Evolutionary conservation across 2,329 filamentous ascomycete genomes (phyloP), one percentile per base, ranked within the genome.

Genomic region (Stachybotrys chlorohalonatus): DNA sequence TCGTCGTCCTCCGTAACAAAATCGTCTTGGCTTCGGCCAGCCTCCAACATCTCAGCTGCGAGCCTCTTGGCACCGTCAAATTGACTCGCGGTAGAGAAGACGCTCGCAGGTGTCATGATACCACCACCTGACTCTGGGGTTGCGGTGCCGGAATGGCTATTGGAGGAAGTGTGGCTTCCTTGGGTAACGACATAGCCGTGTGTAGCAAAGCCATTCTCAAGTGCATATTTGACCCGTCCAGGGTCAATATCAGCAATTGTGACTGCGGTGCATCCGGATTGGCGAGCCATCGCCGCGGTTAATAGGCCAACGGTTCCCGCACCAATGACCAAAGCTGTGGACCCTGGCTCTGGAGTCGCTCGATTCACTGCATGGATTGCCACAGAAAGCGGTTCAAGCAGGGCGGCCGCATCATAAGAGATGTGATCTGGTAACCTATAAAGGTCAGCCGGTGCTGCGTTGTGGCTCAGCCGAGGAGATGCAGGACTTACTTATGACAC

Each of bases 231-330:
- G 42, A 87, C 77, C 8, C 83, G 81, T 2, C 80, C 78, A 42
- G 74, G 73, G 56, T 84, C 80, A 11, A 86, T 71, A 60, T 87
- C 84, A 13, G 80, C 77, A 47, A 84, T 82, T 4, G 80, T 82
- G 30, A 87, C 77, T 39, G 75, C 72, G 1, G 76, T 76, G 57
- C 82, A 84, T 31, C 82, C 83, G 11, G 81, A 79, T 61, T 82
- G 78, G 31, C 79, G 72, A 5, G 83, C 82, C 74, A 85, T 84
- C 17, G 81, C 81, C 5, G 83, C 82, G 11, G 81, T 84, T 49
- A 86, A 71, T 3, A 86, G 70, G 1, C 84, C 84, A 32, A 87
- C 78, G 1, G 84, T 80, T 15, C 83, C 84, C 11, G 83, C 82
- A 15, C 84, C 84, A n/a, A 85, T 77, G 31, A 87, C 78, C n/a